A percentile compares a stretch with the other conserved stretches of the same genome.
phyloP scores from a whole-genome alignment of 2,329 filamentous ascomycete genomes.

The Fusarium pseudograminearum region DNA sequence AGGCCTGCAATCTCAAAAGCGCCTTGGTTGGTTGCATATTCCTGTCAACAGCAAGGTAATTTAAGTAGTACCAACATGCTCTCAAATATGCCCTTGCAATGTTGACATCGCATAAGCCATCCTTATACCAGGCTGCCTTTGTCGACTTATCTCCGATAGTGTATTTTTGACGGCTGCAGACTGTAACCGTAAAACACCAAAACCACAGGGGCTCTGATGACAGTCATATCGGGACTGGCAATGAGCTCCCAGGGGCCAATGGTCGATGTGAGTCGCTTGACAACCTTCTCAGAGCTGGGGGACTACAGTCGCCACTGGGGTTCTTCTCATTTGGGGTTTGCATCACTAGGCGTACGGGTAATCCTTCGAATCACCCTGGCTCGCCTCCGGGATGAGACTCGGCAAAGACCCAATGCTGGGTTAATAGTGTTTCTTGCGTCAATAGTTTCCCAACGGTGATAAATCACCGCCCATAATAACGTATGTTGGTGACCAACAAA shows the following conservation, averaged over 20 bases:
- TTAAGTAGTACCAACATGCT: conserved; percentile 16
- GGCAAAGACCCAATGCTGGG: neutral
- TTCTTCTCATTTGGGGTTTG: conserved; percentile 13
- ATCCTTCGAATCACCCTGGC: neutral
- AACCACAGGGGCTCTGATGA: conserved; percentile 25
- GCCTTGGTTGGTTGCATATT: conserved; percentile 24
- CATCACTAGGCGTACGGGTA: neutral
- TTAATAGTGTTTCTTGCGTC: neutral
- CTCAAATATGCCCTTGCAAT: conserved; percentile 1
- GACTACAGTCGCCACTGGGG: conserved; percentile 32
- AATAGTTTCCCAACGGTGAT: neutral
- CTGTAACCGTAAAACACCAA: conserved; percentile 3
- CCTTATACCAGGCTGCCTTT: neutral
- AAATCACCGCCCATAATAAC: neutral
- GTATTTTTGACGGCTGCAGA: neutral
- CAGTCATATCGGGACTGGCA: conserved; percentile 24
- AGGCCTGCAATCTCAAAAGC: conserved; percentile 9
- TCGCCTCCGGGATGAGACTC: neutral
- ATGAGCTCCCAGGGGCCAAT: conserved; percentile 19
- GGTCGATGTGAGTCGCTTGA: conserved; percentile 23
- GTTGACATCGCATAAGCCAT: neutral
- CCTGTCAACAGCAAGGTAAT: conserved; percentile 12
- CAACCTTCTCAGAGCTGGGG: neutral
- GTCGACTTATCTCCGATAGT: neutral
- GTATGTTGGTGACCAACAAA: neutral